Evolutionary conservation across 208 protist species (phyloP), one percentile per base, ranked within the genome.

Genomic region (Acanthamoeba culbertsoni): DNA sequence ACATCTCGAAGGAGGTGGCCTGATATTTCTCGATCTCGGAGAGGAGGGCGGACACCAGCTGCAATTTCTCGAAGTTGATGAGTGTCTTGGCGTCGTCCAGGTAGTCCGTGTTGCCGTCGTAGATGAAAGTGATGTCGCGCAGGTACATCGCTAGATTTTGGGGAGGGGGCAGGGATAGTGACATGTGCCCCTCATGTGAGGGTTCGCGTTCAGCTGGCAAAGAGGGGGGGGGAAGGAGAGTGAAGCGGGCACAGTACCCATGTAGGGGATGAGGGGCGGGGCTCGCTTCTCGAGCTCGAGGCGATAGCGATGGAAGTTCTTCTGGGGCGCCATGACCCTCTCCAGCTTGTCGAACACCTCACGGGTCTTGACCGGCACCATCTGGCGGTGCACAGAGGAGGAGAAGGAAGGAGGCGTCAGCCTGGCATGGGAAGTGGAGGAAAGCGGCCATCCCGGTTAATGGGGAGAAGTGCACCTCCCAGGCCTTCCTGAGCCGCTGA

Each of bases 21-120:
- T 40, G 86, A 6, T 75, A 55, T 45, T 71, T 77, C 82, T 71
- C 55, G 33, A 90, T 71, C 23, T 71, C 82, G 51, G 53, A 40
- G 37, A 90, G 55, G 37, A 71, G 53, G 31, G 46, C 82, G 23
- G 46, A 23, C n/a, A 90, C 53, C n/a, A 90, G 53, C 82, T 90
- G 28, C 3, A 90, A 37, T 48, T 94, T 94, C 45, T 65, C 63
- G 37, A 94, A 91, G 79, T 94, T 94, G 45, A 91, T 55, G 35
- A 91, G 92, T 7, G 40, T 68, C 33, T 63, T 91, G 59, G 12
- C 37, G 20, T 79, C 46, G 46, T 91, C 33, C 35, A 45, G 20
- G 28, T 90, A 57, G n/a, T 91, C 86, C 23, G 92, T 75, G 42
- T 94, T 94, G 79, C 71, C 92, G 40, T 94, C 92, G 48, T 91